These are phyloP conservation scores for Phytophthora citricola DNA, from an alignment of 352 stramenopile species.

Conservation along the genomic window DNA sequence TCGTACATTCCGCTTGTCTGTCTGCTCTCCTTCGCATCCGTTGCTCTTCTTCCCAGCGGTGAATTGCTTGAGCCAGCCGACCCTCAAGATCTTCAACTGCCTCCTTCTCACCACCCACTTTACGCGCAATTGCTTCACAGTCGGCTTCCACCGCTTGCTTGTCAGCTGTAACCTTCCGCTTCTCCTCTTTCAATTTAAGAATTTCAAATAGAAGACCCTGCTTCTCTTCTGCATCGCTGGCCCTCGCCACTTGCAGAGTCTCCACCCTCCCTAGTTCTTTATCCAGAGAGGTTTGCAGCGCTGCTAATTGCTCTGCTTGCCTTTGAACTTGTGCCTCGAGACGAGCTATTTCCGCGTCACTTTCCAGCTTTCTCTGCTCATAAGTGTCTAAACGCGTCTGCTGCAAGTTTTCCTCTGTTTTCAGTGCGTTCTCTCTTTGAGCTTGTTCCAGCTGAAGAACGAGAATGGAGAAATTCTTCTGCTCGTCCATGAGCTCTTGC, in stretches of 20 bases:
- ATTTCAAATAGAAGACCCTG: slow-evolving; percentile 55
- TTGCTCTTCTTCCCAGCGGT: slow-evolving; percentile 68
- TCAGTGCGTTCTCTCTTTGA: slow-evolving; percentile 29
- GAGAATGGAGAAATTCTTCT: slow-evolving; percentile 72
- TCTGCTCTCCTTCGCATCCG: slow-evolving; percentile 42
- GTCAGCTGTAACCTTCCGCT: slow-evolving; percentile 32
- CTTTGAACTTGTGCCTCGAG: slow-evolving; percentile 47
- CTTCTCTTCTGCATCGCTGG: slow-evolving; percentile 43
- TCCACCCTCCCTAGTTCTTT: slow-evolving; percentile 34
- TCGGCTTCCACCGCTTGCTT: slow-evolving; percentile 40
- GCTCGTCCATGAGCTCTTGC: slow-evolving; percentile 69
- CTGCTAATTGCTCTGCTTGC: slow-evolving; percentile 56
- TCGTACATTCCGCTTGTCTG: slow-evolving; percentile 39
- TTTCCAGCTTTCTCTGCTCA: slow-evolving; percentile 16
- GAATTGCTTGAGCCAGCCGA: slow-evolving; percentile 55
- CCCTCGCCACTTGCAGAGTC: slow-evolving; percentile 30
- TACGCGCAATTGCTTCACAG: slow-evolving; percentile 28
- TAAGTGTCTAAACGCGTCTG: neutral
- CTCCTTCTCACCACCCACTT: slow-evolving; percentile 62
- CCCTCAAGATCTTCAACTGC: slow-evolving; percentile 62
- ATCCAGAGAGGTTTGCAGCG: slow-evolving; percentile 58
- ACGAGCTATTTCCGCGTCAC: slow-evolving; percentile 12
- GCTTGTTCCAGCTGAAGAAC: slow-evolving; percentile 65
- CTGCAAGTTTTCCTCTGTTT: slow-evolving; percentile 10
- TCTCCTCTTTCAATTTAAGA: slow-evolving; percentile 60